Evolutionary conservation across 768 basidiomycete species (phyloP), one percentile per base, ranked within the genome.

Genomic region (Pleurotus tuoliensis): DNA sequence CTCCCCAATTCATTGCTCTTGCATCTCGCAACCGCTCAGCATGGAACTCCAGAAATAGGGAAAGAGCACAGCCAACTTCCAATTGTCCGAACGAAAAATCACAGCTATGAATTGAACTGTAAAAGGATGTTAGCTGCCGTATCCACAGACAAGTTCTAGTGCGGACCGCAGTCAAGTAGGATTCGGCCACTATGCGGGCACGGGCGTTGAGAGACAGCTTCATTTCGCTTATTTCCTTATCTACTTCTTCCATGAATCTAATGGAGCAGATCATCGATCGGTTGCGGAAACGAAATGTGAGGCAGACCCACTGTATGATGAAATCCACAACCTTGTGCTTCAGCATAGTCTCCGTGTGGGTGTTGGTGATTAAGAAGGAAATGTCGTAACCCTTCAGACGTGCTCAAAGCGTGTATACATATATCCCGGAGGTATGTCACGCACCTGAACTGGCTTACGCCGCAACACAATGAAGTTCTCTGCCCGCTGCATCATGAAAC

Each of bases 251-350:
- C 95, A 98, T 98, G 69, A 98, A 94, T 68, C 92, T 94, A 61
- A 22, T 18, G 4, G 38, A 38, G 38, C 13, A 41, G 24, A 64
- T 38, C 62, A 57, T 38, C 48, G 30, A 15, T 7, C 39, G 24
- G 27, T 8, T 39, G 27, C 39, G 43, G 39, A 64, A 24, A 51
- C 13, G 4, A 48, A 56, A 47, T 55, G 25, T 4, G 9, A 45
- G 49, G 43, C 11, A 12, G 9, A 75, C 87, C 47, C 60, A 96
- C 92, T 98, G 94, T 62, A 98, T 97, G 75, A 99, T 97, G 73
- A 99, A 99, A 74, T 99, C 97, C 38, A 99, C 97, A 52, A 99
- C 90, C 77, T 98, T 98, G 74, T 99, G 97, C 76, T 98, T 99
- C 63, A 98, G 79, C 97, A 99, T 98, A 8, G 92, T 95, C 71